These are phyloP conservation scores for Meyerozyma carpophila DNA, from an alignment of 1,139 yeast genomes.

Conservation along the genomic window DNA sequence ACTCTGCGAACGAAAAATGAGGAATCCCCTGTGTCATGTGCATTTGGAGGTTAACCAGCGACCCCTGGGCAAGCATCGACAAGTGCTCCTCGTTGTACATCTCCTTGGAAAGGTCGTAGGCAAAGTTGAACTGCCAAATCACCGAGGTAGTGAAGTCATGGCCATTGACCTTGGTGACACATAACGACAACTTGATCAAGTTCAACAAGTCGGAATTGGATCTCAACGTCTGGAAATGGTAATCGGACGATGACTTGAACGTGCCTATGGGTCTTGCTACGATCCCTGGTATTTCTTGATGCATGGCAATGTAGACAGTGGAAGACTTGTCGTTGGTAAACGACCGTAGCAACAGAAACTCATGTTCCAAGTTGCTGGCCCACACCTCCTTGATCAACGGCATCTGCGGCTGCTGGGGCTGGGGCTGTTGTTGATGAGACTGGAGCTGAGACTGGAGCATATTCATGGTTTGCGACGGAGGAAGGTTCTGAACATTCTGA, in stretches of 20 bases:
- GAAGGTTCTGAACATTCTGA: neutral
- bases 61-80: conserved; percentile 59
- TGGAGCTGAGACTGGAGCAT: conserved; percentile 7
- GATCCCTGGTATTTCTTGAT: conserved; percentile 94
- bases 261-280: conserved; percentile 97
- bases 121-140: conserved; percentile 95
- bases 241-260: conserved; percentile 83
- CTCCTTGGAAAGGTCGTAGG: conserved; percentile 67
- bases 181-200: conserved; percentile 82
- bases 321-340: conserved; percentile 62
- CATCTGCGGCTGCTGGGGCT: conserved; percentile 17
- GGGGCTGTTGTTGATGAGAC: neutral
- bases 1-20: conserved; percentile 74
- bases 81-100: conserved; percentile 84
- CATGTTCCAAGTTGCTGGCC: conserved; percentile 78
- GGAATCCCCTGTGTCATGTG: conserved; percentile 79
- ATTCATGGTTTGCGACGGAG: conserved; percentile 1
- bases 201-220: conserved; percentile 84
- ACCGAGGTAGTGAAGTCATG: conserved; percentile 60
- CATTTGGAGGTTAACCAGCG: conserved; percentile 77
- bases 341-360: conserved; percentile 68
- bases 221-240: conserved; percentile 92
- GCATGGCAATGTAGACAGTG: conserved; percentile 56
- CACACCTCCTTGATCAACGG: conserved; percentile 70
- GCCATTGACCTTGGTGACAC: conserved; percentile 74